These are phyloP conservation scores for Glonium stellatum DNA, from an alignment of 495 filamentous ascomycete species.

Conservation along the genomic window DNA sequence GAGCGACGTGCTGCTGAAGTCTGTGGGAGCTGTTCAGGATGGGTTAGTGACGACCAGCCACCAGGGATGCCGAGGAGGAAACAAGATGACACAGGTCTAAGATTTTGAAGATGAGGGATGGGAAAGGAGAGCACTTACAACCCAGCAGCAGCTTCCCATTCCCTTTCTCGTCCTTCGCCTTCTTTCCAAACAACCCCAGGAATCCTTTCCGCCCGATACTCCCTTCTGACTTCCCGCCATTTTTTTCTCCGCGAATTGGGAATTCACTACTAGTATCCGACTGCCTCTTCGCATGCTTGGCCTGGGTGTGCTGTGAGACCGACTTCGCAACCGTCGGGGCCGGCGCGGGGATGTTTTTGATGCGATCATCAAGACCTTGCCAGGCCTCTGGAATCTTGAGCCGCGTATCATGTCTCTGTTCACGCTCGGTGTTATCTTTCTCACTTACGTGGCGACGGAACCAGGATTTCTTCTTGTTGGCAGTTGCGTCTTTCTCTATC, in stretches of 20 bases:
- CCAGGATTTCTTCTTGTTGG: slow-evolving; percentile 37
- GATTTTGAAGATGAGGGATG: background rate
- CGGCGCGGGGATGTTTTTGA: slow-evolving; percentile 3
- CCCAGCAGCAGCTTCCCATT: slow-evolving; percentile 14
- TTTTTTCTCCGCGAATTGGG: slow-evolving; percentile 29
- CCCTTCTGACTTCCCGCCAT: slow-evolving; percentile 18
- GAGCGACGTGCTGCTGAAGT: slow-evolving; percentile 16
- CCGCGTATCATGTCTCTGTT: slow-evolving; percentile 4
- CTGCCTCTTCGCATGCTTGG: slow-evolving; percentile 15
- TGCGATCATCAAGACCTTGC: slow-evolving; percentile 30
- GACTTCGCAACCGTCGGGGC: background rate
- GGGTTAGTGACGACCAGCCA: background rate
- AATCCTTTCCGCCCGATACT: slow-evolving; percentile 16
- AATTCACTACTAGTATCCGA: slow-evolving; percentile 32
- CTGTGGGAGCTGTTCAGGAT: background rate
- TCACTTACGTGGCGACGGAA: slow-evolving; percentile 29
- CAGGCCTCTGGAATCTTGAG: slow-evolving; percentile 23
- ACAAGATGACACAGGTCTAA: background rate
- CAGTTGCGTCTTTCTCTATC: slow-evolving; percentile 14
- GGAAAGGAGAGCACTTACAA: slow-evolving; percentile 16
- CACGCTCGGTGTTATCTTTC: slow-evolving; percentile 12
- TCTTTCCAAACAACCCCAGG: slow-evolving; percentile 24
- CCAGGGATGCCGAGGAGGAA: background rate
- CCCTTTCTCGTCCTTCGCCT: slow-evolving; percentile 21
- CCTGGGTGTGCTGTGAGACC: background rate